Base-by-base conservation (phyloP, 2,329 filamentous ascomycete species). In the Cadophora malorum region DNA sequence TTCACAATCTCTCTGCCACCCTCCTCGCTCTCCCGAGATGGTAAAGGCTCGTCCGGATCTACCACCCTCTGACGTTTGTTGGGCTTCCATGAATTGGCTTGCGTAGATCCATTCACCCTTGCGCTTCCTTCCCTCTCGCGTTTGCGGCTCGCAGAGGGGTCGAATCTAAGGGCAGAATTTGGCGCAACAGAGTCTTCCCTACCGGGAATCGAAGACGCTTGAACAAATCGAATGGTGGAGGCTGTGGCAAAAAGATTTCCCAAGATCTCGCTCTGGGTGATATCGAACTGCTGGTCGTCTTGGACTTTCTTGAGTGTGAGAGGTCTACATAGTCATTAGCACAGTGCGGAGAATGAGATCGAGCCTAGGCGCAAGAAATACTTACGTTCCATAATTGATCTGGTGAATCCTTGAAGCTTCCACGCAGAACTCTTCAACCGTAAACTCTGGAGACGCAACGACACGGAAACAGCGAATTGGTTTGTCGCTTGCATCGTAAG, bases 121-220 rank as follows among this genome's bases (percentile, higher is more conserved):
- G 65, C 38, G n/a, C 67, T 71, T 9, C 38, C 65, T 52, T 73
- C 69, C 63, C 75, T 68, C 8, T 62, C 67, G 71, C 75, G 71
- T 59, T 77, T 77, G 49, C 69, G 71, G 28, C 60, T 67, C 12
- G 49, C 23, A 14, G 61, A 33, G 19, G 74, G 72, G 38, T 76
- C 69, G 47, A 70, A 78, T 64, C 76, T 71, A n/a, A 78, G 70
- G 16, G 71, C 74, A 12, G 76, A 78, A 12, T 71, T 74, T n/a
- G 76, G 76, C 41, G 76, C 75, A 31, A 78, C 72, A 1, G 76
- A 78, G 52, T 78, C 76, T 67, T 76, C 73, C 10, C 73, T 55
- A 12, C 62, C 69, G 16, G 74, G 68, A n/a, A 66, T 64, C 3
- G 71, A 33, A 4, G 72, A 67, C 49, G 76, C 75, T 69, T 77